Conservation (phyloP, 306 rosid species). For the Abrus precatorius region DNA sequence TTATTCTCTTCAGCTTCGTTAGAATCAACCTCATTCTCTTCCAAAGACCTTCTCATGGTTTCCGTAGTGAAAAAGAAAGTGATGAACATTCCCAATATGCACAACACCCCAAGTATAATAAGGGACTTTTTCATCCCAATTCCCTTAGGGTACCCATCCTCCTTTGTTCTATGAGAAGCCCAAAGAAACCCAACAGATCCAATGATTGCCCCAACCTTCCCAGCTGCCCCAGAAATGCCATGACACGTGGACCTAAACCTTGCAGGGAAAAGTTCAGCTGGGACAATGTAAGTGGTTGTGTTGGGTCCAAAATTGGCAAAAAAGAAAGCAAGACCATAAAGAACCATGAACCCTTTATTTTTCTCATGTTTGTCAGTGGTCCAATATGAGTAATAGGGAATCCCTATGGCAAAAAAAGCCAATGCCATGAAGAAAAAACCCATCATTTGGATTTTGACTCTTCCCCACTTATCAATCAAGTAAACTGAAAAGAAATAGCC, state of each 20-base stretch:
- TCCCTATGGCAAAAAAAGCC: conserved; percentile 60
- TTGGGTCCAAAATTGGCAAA: conserved; percentile 92
- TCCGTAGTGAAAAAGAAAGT: conserved; percentile 73
- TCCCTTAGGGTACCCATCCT: conserved; percentile 47
- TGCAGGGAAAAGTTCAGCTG: conserved; percentile 85
- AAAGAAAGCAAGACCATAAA: conserved; percentile 80
- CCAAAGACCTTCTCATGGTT: conserved; percentile 76
- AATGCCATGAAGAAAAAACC: conserved; percentile 73
- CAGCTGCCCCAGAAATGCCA: conserved; percentile 79
- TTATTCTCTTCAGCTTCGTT: not conserved
- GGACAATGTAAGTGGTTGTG: conserved; percentile 84
- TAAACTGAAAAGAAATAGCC: conserved; percentile 79
- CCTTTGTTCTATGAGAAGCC: conserved; percentile 51
- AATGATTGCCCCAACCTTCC: conserved; percentile 78
- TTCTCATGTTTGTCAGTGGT: rapidly evolving
- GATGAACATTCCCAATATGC: conserved; percentile 63
- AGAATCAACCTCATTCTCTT: conserved; percentile 68
- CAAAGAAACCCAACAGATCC: conserved; percentile 72
- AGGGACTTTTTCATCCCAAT: conserved; percentile 61
- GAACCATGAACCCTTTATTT: conserved; percentile 54
- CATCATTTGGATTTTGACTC: conserved; percentile 70
- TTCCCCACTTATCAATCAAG: conserved; percentile 76
- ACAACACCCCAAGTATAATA: conserved; percentile 68
- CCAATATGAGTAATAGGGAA: conserved; percentile 70
- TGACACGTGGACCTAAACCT: conserved; percentile 84